Evolutionary conservation across 176 grass and related monocot genomes (phyloP).

Genomic region (Tillandsia leiboldiana): DNA sequence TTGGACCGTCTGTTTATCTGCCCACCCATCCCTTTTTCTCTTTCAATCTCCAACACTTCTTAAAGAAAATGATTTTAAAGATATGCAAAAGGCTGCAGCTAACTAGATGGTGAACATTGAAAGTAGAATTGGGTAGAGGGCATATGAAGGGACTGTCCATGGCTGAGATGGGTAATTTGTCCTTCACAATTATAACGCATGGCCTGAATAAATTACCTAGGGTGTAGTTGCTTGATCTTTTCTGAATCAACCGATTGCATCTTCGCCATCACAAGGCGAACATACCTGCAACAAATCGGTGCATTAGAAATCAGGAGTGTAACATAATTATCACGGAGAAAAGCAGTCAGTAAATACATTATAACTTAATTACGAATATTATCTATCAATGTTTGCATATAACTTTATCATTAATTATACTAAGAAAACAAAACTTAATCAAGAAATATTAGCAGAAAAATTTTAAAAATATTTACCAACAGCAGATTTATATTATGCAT

Average conservation of each 20-base stretch:
- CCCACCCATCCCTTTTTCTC: no score
- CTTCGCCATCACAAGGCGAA: slow-evolving; percentile 78
- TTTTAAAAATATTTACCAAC: neutral
- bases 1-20: no score
- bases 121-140: neutral
- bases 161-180: no score
- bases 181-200: slow-evolving; percentile 4
- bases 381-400: no score
- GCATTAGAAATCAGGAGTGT: neutral
- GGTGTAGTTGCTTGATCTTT: slow-evolving; percentile 57
- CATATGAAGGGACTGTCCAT: no score
- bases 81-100: neutral
- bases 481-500: no score
- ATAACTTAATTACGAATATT: no score
- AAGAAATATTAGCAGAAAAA: neutral
- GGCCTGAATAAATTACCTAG: slow-evolving; percentile 34
- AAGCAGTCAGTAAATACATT: neutral
- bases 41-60: no score
- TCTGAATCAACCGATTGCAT: slow-evolving; percentile 43
- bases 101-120: neutral
- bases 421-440: neutral
- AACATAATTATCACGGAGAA: neutral
- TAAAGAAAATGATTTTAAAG: no score
- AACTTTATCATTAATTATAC: neutral
- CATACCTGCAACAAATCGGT: slow-evolving; percentile 40